phyloP scores from a whole-genome alignment of 2,329 filamentous ascomycete species.

The Thielaviopsis punctulata region DNA sequence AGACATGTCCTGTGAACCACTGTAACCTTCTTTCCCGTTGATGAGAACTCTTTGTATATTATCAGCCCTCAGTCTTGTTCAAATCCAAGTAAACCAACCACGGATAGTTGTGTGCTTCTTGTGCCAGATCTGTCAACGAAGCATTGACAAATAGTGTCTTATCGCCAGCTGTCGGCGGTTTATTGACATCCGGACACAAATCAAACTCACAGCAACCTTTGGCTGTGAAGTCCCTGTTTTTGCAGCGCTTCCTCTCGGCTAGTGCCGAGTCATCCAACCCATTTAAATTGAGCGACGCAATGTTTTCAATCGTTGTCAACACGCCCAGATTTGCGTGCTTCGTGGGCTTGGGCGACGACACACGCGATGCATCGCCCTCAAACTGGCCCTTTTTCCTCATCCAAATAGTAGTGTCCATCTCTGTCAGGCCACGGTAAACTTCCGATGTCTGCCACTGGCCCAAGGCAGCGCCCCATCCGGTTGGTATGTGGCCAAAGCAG shows the following conservation, averaged over 20 bases:
- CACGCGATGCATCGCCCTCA: not conserved
- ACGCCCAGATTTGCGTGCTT: not conserved
- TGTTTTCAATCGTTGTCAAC: not conserved
- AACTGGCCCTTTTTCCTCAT: slow-evolving; percentile 14
- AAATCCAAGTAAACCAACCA: slow-evolving; percentile 37
- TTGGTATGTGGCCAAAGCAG: slow-evolving; percentile 22
- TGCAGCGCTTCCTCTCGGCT: slow-evolving; percentile 20
- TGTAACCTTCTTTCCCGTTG: not conserved
- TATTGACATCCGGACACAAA: slow-evolving; percentile 15
- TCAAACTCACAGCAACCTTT: slow-evolving; percentile 21
- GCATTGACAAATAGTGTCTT: slow-evolving; percentile 41
- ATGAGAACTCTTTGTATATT: not conserved
- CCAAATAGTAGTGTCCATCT: not conserved
- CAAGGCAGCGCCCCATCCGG: slow-evolving; percentile 19
- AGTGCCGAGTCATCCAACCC: slow-evolving; percentile 28
- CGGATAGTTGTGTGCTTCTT: slow-evolving; percentile 28
- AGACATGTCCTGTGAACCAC: slow-evolving; percentile 15
- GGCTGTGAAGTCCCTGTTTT: slow-evolving; percentile 14
- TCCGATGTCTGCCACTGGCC: not conserved
- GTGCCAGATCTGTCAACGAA: slow-evolving; percentile 28
- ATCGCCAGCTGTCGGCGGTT: slow-evolving; percentile 18
- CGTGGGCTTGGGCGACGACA: not conserved
- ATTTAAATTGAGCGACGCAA: slow-evolving; percentile 26
- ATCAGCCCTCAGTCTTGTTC: not conserved
- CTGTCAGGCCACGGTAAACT: not conserved